A percentile compares a stretch with the other conserved stretches of the same genome.
These are phyloP conservation scores for Strobilomyces dryophilus DNA, from an alignment of 768 basidiomycete genomes.

Conservation along the genomic window DNA sequence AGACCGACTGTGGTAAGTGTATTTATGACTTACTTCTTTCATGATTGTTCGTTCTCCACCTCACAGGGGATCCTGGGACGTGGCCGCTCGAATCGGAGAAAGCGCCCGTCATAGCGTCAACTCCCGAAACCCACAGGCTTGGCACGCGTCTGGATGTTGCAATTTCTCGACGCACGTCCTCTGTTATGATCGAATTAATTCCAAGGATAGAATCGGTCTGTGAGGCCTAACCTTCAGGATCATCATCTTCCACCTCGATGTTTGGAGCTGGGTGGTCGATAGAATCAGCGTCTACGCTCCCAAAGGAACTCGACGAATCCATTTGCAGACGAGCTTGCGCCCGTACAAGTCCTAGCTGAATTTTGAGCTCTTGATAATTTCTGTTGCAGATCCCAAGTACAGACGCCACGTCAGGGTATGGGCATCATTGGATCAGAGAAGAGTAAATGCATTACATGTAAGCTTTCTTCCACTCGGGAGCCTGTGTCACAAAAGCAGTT, in stretches of 20 bases:
- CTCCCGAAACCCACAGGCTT: neutral
- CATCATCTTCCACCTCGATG: constrained; percentile 2
- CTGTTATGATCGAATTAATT: constrained; percentile 1
- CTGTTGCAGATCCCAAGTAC: constrained; percentile 32
- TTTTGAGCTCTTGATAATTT: constrained; percentile 71
- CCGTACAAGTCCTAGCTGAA: constrained; percentile 54
- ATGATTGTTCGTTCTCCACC: neutral
- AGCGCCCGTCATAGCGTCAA: neutral
- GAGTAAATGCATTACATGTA: constrained; percentile 25
- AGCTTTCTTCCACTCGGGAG: constrained; percentile 52
- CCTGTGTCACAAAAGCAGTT: constrained; percentile 36
- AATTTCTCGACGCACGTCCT: neutral
- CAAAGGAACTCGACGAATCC: constrained; percentile 11
- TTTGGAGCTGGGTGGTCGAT: neutral
- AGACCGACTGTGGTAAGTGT: neutral
- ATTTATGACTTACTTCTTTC: constrained; percentile 11
- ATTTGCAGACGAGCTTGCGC: constrained; percentile 24
- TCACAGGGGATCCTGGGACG: neutral
- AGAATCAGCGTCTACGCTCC: neutral
- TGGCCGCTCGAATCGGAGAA: neutral
- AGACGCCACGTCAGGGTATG: neutral
- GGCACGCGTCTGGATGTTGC: neutral
- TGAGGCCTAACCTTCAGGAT: constrained; percentile 7
- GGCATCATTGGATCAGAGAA: neutral
- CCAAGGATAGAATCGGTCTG: neutral